A percentile compares a stretch with the other conserved stretches of the same genome.
Evolutionary conservation across 192 early-diverging fungal species (phyloP).

Genomic region (Funneliformis geosporum): DNA sequence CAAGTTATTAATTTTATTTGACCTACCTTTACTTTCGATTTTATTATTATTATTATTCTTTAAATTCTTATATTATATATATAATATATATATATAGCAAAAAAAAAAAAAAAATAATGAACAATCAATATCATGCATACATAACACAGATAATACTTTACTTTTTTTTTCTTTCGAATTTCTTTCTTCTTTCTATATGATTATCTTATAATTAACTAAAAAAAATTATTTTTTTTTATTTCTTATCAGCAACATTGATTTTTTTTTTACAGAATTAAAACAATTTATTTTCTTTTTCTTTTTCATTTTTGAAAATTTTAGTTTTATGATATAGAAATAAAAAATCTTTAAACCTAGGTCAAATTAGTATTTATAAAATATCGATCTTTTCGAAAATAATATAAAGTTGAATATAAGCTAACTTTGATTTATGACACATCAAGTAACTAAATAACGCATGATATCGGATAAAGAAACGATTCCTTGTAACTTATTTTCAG

Average conservation of each 20-base stretch:
- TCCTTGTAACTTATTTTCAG: slow-evolving; percentile 75
- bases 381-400: neutral
- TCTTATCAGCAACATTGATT: too few relatives aligned
- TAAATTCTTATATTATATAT: too few relatives aligned
- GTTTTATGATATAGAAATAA: neutral
- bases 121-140: neutral
- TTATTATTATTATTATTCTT: neutral
- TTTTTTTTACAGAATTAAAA: neutral
- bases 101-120: neutral
- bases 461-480: slow-evolving; percentile 88
- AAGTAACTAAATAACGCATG: slow-evolving; percentile 60
- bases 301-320: neutral
- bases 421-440: neutral
- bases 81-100: neutral
- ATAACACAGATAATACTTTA: slow-evolving; percentile 3
- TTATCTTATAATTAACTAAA: neutral
- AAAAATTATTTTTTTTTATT: neutral
- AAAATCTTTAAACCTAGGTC: neutral
- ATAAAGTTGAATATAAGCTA: neutral
- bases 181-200: too few relatives aligned
- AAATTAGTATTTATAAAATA: neutral
- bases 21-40: neutral
- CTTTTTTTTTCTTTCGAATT: neutral
- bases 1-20: neutral
- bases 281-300: neutral